These are phyloP conservation scores for Solanum ossicruentum DNA, from an alignment of 257 asterid species.

Conservation along the genomic window DNA sequence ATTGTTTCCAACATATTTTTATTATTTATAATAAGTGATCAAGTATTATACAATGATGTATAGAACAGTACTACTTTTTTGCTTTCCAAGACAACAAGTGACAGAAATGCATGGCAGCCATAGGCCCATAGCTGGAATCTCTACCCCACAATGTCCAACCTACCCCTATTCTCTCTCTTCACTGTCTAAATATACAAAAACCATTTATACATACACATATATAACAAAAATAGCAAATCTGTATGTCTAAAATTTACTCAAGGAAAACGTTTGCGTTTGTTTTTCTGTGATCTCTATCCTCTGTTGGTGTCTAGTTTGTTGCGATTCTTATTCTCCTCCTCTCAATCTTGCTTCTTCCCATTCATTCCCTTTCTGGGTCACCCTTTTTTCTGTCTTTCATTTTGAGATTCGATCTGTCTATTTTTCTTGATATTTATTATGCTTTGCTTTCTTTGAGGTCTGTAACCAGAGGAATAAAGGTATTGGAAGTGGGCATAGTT, in stretches of 20 bases:
- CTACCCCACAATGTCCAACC: neutral
- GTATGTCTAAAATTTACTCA: neutral
- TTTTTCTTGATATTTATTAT: neutral
- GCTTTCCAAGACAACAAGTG: neutral
- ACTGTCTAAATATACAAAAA: neutral
- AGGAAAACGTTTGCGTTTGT: neutral
- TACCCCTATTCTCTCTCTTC: too few relatives aligned
- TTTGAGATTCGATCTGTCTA: neutral
- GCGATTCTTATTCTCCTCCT: slow-evolving; percentile 3
- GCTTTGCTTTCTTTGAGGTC: neutral
- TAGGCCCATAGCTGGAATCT: neutral
- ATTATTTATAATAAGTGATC: too few relatives aligned
- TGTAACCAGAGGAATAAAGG: neutral
- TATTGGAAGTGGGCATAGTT: neutral
- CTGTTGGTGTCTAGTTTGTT: neutral
- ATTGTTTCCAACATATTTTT: too few relatives aligned
- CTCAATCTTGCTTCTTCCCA: slow-evolving; percentile 1
- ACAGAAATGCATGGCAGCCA: neutral
- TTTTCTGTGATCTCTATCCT: slow-evolving; percentile 9
- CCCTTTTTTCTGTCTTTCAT: neutral
- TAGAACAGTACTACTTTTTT: too few relatives aligned
- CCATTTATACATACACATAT: neutral
- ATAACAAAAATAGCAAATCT: neutral
- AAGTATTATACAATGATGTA: too few relatives aligned
- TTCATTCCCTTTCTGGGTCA: neutral